Percentiles rank a stretch among this genome's conserved stretches.
Evolutionary conservation across 2,329 filamentous ascomycete genomes (phyloP).

Genomic region (Fusarium napiforme): DNA sequence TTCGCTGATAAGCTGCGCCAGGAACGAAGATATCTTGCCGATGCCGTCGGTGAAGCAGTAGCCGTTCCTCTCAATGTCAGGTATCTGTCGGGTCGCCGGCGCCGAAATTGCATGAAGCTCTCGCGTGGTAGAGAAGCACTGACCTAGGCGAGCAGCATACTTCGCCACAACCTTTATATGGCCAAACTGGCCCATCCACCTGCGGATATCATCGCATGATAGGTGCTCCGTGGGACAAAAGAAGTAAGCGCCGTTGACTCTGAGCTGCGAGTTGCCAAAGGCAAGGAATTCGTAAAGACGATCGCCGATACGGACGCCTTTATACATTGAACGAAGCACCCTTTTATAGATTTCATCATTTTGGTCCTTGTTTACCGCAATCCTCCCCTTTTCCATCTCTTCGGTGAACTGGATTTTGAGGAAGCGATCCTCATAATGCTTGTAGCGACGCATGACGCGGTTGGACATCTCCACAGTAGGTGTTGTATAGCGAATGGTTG

Average conservation of each 20-base stretch:
- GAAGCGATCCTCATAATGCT: constrained; percentile 78
- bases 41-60: constrained; percentile 91
- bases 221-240: constrained; percentile 77
- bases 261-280: constrained; percentile 94
- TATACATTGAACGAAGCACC: constrained; percentile 74
- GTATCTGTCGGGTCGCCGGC: constrained; percentile 68
- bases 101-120: constrained; percentile 74
- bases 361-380: constrained; percentile 61
- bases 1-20: constrained; percentile 77
- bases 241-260: constrained; percentile 92
- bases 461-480: constrained; percentile 89
- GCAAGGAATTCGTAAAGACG: constrained; percentile 90
- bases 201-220: constrained; percentile 79
- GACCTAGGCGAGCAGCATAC: constrained; percentile 87
- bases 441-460: constrained; percentile 80
- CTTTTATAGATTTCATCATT: constrained; percentile 80
- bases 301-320: constrained; percentile 86
- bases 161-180: constrained; percentile 89
- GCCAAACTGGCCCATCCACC: constrained; percentile 87
- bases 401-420: constrained; percentile 91
- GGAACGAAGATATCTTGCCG: constrained; percentile 85
- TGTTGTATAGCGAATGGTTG: constrained; percentile 80
- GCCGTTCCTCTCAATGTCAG: constrained; percentile 75
- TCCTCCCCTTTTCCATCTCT: constrained; percentile 72
- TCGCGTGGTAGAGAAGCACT: constrained; percentile 94